phyloP scores from a whole-genome alignment of 805 yeast species.

The Metschnikowia vanudenii region DNA sequence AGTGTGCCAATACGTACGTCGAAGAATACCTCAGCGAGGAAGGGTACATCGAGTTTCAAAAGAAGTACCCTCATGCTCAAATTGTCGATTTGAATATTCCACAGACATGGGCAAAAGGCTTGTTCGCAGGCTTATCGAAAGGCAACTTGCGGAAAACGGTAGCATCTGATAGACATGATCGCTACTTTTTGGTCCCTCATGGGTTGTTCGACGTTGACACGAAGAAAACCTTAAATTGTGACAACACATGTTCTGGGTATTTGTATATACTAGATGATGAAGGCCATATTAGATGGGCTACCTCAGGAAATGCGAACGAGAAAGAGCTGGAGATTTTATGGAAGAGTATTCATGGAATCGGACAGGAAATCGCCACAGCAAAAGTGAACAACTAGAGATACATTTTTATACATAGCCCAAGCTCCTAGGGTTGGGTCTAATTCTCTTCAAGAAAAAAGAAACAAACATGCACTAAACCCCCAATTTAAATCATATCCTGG shows the following conservation, averaged over 20 bases:
- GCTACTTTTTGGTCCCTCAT: constrained; percentile 64
- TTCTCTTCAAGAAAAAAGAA: background rate
- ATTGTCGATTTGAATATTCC: constrained; percentile 75
- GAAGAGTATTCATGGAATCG: constrained; percentile 62
- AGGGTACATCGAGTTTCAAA: constrained; percentile 41
- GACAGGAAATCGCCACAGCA: constrained; percentile 39
- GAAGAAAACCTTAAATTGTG: constrained; percentile 59
- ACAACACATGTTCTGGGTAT: constrained; percentile 81
- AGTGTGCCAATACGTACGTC: constrained; percentile 62
- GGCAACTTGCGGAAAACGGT: constrained; percentile 43
- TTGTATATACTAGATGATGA: constrained; percentile 72
- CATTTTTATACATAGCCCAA: background rate
- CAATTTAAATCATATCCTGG: too few species aligned
- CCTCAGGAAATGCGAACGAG: constrained; percentile 75
- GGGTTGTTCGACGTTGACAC: constrained; percentile 54
- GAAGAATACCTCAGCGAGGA: constrained; percentile 40
- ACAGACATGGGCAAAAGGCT: constrained; percentile 68
- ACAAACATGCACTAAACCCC: too few species aligned
- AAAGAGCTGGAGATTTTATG: constrained; percentile 63
- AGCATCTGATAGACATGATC: constrained; percentile 50
- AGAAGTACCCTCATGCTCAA: constrained; percentile 54
- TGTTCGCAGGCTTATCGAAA: constrained; percentile 48
- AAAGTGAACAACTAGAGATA: background rate
- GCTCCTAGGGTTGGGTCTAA: background rate
- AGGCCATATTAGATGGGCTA: constrained; percentile 85